Conservation (phyloP, 1,139 yeast species). For the Debaryomyces coudertii region DNA sequence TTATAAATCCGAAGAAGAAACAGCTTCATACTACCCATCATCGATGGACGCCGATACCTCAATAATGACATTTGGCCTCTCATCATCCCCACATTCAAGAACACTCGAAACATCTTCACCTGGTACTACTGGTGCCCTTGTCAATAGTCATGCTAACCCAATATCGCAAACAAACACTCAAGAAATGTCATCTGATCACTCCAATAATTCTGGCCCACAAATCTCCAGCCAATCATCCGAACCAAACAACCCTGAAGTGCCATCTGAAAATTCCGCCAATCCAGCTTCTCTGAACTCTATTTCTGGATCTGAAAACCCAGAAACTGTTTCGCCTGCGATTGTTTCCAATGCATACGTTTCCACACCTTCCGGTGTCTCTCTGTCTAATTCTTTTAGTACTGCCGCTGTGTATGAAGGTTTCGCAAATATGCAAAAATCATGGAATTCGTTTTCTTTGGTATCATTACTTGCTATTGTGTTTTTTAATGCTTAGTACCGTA, state of each 20-base stretch:
- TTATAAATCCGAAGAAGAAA: background rate
- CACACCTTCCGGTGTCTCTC: slow-evolving; percentile 16
- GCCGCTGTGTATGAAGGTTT: slow-evolving; percentile 4
- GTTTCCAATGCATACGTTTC: slow-evolving; percentile 18
- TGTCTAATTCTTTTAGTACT: background rate
- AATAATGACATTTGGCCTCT: too few relatives aligned
- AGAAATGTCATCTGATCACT: too few relatives aligned
- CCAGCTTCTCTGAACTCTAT: background rate
- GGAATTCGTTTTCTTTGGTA: background rate
- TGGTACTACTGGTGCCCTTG: background rate
- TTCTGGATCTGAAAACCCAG: background rate
- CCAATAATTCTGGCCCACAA: too few relatives aligned
- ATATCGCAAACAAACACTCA: too few relatives aligned
- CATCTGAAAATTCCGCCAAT: background rate
- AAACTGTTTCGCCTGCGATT: slow-evolving; percentile 15
- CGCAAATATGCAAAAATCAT: background rate
- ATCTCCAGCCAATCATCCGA: too few relatives aligned
- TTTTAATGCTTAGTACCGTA: background rate
- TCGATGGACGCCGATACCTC: background rate
- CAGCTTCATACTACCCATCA: background rate
- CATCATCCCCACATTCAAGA: background rate
- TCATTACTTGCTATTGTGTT: background rate
- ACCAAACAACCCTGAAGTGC: background rate
- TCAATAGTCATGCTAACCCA: too few relatives aligned
- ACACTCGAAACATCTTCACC: background rate